phyloP scores from a whole-genome alignment of 2,329 filamentous ascomycete genomes.

The Penicillium rolfsii region DNA sequence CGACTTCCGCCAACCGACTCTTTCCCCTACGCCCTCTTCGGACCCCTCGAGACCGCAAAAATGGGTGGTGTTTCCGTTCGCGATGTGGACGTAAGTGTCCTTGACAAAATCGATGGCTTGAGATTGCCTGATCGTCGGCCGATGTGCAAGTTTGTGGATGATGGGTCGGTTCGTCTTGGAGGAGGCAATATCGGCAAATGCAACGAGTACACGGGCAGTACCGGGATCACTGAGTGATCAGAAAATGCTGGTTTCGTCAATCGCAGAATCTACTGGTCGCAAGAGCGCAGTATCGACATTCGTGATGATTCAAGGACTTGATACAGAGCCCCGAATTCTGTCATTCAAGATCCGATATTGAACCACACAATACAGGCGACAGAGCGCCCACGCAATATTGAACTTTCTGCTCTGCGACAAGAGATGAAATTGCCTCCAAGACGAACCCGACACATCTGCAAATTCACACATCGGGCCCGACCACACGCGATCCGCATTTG shows the following conservation, averaged over 20 bases:
- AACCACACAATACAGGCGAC: slow-evolving; percentile 4
- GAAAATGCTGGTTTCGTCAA: background rate
- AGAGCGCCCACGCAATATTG: background rate
- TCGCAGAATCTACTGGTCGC: slow-evolving; percentile 5
- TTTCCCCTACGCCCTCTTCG: slow-evolving; percentile 35
- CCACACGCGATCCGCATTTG: slow-evolving; percentile 9
- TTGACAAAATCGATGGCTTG: slow-evolving; percentile 21
- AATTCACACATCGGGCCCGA: slow-evolving; percentile 21
- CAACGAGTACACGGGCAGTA: slow-evolving; percentile 5
- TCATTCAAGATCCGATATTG: background rate
- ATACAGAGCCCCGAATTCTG: background rate
- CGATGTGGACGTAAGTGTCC: slow-evolving; percentile 63
- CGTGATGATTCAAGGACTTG: slow-evolving; percentile 1
- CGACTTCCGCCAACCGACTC: slow-evolving; percentile 39
- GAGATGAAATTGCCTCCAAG: slow-evolving; percentile 21
- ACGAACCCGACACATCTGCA: slow-evolving; percentile 28
- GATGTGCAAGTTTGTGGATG: slow-evolving; percentile 21
- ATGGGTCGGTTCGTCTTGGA: slow-evolving; percentile 28
- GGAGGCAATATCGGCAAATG: slow-evolving; percentile 13
- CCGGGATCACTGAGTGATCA: background rate
- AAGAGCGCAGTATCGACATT: background rate
- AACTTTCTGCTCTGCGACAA: slow-evolving; percentile 19
- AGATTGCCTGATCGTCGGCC: slow-evolving; percentile 23
- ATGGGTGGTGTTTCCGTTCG: slow-evolving; percentile 70
- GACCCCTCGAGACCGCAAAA: slow-evolving; percentile 52